Percentiles rank a stretch among this genome's conserved stretches.
phyloP scores from a whole-genome alignment of 2,329 filamentous ascomycete species.

The Colletotrichum sojae region DNA sequence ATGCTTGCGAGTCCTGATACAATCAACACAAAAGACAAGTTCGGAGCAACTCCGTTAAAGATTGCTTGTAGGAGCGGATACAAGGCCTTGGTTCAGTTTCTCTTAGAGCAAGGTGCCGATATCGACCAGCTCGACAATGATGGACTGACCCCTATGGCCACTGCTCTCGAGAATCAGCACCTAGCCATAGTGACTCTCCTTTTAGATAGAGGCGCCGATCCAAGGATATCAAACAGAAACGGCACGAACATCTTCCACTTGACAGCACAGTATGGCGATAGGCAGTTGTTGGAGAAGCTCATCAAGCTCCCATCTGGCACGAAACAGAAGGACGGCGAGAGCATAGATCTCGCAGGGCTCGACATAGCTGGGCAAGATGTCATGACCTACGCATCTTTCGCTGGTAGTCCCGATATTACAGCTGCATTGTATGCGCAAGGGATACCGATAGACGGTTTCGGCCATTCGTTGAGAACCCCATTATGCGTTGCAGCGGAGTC shows the following conservation, averaged over 20 bases:
- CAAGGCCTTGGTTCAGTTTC: neutral
- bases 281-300: neutral
- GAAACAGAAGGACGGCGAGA: neutral
- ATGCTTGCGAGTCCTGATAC: neutral
- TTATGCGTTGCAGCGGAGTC: neutral
- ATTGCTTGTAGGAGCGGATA: neutral
- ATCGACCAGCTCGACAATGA: neutral
- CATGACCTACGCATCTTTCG: neutral
- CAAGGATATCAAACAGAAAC: neutral
- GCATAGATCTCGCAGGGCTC: neutral
- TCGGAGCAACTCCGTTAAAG: neutral
- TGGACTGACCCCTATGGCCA: neutral
- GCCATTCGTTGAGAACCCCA: neutral
- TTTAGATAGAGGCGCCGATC: neutral
- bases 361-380: neutral
- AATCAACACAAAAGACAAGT: neutral
- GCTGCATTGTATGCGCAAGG: neutral
- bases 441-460: neutral
- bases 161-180: neutral
- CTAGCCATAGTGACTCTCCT: neutral
- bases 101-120: neutral
- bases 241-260: neutral
- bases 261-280: neutral
- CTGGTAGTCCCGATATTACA: neutral
- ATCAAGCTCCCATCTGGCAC: too few species aligned